These are phyloP conservation scores for Alternaria ventricosa DNA, from an alignment of 2,329 filamentous ascomycete genomes.

Conservation along the genomic window DNA sequence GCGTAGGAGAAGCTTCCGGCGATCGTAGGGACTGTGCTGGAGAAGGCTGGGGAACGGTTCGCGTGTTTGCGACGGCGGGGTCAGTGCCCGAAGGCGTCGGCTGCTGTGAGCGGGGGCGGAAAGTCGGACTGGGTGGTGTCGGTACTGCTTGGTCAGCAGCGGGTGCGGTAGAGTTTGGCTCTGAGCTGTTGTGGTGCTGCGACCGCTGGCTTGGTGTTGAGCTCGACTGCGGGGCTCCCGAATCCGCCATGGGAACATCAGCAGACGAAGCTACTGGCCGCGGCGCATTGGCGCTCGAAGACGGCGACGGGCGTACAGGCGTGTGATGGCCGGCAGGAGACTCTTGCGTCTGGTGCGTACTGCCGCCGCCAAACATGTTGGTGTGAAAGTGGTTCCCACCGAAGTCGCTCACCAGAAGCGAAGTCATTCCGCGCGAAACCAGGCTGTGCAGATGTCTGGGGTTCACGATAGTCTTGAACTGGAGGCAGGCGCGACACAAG, in stretches of 20 bases:
- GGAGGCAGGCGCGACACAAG: constrained; percentile 19
- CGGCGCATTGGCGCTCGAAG: constrained; percentile 33
- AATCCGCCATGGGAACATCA: constrained; percentile 51
- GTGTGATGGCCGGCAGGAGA: constrained; percentile 45
- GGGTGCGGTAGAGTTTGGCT: constrained; percentile 21
- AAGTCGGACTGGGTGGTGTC: constrained; percentile 45
- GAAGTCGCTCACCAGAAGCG: constrained; percentile 70
- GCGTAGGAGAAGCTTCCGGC: constrained; percentile 44
- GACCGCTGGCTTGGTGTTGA: constrained; percentile 37
- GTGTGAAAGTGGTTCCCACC: constrained; percentile 76
- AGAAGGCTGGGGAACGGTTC: constrained; percentile 34
- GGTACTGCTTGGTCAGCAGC: constrained; percentile 25
- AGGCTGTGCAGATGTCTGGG: constrained; percentile 14
- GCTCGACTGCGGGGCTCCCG: constrained; percentile 39
- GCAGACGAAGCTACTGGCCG: constrained; percentile 32
- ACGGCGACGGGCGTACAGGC: constrained; percentile 42
- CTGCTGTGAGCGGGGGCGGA: constrained; percentile 45
- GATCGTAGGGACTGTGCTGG: constrained; percentile 36
- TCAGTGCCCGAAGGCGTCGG: constrained; percentile 32
- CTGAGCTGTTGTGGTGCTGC: constrained; percentile 31
- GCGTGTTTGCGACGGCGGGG: constrained; percentile 26
- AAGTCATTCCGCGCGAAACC: constrained; percentile 63
- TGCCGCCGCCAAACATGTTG: constrained; percentile 67
- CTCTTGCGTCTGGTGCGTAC: constrained; percentile 52
- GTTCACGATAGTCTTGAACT: constrained; percentile 2